Evolutionary conservation across 2,329 filamentous ascomycete genomes (phyloP).

Genomic region (Colletotrichum paranaense): DNA sequence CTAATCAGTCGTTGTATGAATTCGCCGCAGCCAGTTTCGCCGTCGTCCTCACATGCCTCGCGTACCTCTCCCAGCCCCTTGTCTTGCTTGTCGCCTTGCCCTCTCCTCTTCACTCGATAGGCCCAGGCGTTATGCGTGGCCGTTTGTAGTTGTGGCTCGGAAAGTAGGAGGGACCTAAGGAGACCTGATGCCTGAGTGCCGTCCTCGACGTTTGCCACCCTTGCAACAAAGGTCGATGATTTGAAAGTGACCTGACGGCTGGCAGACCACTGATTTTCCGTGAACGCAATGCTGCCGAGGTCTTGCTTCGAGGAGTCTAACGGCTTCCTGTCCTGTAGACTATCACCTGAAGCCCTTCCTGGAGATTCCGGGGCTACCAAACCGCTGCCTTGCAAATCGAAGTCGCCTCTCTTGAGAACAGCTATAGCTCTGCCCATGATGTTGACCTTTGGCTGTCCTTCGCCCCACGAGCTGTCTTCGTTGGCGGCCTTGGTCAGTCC

Average conservation of each 20-base stretch:
- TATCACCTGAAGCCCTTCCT: slow-evolving; percentile 36
- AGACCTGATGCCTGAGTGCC: slow-evolving; percentile 53
- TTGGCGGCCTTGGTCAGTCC: slow-evolving; percentile 74
- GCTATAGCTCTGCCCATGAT: slow-evolving; percentile 80
- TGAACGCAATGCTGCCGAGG: slow-evolving; percentile 33
- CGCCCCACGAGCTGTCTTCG: slow-evolving; percentile 78
- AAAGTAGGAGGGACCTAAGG: slow-evolving; percentile 59
- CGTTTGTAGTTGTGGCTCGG: slow-evolving; percentile 61
- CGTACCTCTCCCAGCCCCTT: slow-evolving; percentile 42
- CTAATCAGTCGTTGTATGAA: slow-evolving; percentile 66
- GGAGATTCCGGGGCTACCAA: not conserved
- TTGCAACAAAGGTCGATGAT: slow-evolving; percentile 68
- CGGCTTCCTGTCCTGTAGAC: slow-evolving; percentile 18
- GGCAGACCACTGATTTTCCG: slow-evolving; percentile 56
- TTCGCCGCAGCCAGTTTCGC: slow-evolving; percentile 69
- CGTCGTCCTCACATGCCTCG: slow-evolving; percentile 69
- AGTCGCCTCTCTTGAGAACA: slow-evolving; percentile 83
- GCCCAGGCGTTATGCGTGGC: slow-evolving; percentile 72
- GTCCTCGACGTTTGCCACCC: slow-evolving; percentile 55
- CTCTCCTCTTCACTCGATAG: slow-evolving; percentile 47
- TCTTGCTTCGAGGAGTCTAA: slow-evolving; percentile 33
- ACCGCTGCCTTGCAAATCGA: slow-evolving; percentile 65
- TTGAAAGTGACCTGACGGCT: slow-evolving; percentile 64
- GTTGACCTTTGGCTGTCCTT: slow-evolving; percentile 78
- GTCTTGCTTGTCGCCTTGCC: not conserved